Conservation (phyloP, 2,329 filamentous ascomycete genomes). For the Colletotrichum neosansevieriae region DNA sequence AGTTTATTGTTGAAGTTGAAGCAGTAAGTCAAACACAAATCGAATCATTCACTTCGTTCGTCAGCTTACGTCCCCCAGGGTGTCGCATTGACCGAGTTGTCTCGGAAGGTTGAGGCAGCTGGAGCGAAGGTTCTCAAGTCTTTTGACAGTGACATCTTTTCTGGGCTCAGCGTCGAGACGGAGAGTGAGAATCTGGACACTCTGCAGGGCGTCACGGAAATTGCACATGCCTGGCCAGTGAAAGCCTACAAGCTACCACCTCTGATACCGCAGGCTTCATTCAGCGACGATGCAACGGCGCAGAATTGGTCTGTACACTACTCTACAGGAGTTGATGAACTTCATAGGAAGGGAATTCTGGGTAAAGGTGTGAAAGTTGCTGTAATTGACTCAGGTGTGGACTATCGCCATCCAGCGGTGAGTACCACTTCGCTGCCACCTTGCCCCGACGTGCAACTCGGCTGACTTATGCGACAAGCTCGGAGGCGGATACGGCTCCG, state of each 20-base stretch:
- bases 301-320: conserved; percentile 49
- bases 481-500: conserved; percentile 43
- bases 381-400: conserved; percentile 42
- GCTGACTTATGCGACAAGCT: conserved; percentile 43
- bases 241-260: conserved; percentile 42
- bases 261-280: conserved; percentile 21
- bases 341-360: conserved; percentile 36
- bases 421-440: not conserved
- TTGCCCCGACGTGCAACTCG: no score
- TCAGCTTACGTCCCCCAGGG: conserved; percentile 12
- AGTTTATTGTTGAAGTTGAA: conserved; percentile 43
- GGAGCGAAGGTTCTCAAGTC: conserved; percentile 40
- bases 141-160: conserved; percentile 48
- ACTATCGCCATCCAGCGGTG: conserved; percentile 41
- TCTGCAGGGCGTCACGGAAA: conserved; percentile 41
- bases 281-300: conserved; percentile 42
- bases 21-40: conserved; percentile 14
- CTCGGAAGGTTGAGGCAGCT: conserved; percentile 32
- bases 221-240: conserved; percentile 44
- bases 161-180: conserved; percentile 50
- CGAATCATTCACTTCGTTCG: no score
- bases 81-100: conserved; percentile 31
- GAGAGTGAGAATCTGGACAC: conserved; percentile 50
- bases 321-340: conserved; percentile 40
- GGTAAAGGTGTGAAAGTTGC: conserved; percentile 42